Evolutionary conservation across 768 basidiomycete species (phyloP), one percentile per base, ranked within the genome.

Genomic region (Lactarius trivialis): DNA sequence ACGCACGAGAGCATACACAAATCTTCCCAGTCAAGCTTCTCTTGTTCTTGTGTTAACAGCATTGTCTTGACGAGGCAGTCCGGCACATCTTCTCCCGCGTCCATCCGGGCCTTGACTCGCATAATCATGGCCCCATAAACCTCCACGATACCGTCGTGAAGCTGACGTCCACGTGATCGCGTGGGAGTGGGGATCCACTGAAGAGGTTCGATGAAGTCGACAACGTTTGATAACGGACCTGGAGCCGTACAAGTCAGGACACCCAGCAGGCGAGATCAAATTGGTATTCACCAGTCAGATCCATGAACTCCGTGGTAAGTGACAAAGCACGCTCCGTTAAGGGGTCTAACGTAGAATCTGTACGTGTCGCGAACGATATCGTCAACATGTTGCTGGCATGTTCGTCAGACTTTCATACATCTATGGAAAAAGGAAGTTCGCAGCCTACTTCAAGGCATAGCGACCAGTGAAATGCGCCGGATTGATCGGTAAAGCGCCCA

Each of bases 231-330:
- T 24, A 75, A 70, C 0, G 79, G 78, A 14, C 79, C 79, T 67
- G 43, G 45, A 37, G 33, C 7, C n/a, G 14, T 24, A 37, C 0
- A 9, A 17, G 37, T 58, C 15, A 53, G 21, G 37, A 7, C 2
- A 33, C 7, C n/a, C 8, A 12, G 33, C 12, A 1, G 19, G 39
- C 1, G 48, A 45, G 24, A 26, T 36, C 15, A 41, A 19, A 7
- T 7, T 12, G n/a, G 12, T 62, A n/a, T n/a, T n/a, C n/a, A n/a
- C n/a, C n/a, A n/a, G n/a, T n/a, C n/a, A n/a, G n/a, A n/a, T n/a
- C n/a, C 77, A 79, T 80, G 64, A 79, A 81, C 63, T 80, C 80
- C 15, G 73, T 72, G 15, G 76, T 74, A 54, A 81, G 67, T 24
- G 64, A 65, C 36, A 80, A 71, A 32, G 74, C 74, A 2, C 67